These are phyloP conservation scores for Chloris gayana DNA, from an alignment of 176 grass and related monocot genomes.

Conservation along the genomic window DNA sequence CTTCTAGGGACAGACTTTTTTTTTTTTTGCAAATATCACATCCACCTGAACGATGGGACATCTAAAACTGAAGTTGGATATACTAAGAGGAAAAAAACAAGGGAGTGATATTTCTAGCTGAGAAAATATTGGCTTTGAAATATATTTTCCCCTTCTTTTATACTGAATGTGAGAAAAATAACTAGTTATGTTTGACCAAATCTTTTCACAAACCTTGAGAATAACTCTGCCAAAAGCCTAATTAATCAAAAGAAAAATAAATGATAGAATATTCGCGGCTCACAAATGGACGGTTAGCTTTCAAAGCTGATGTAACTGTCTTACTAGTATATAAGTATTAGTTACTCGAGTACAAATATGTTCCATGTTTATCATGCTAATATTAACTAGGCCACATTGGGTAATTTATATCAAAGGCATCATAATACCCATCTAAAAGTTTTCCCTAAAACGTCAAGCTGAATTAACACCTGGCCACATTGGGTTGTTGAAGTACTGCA, in stretches of 20 bases:
- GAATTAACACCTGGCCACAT: constrained; percentile 80
- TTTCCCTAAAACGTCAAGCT: too few species aligned
- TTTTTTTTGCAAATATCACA: background rate
- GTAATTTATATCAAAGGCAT: background rate
- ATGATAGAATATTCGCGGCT: background rate
- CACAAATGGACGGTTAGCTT: background rate
- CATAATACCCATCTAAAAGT: too few species aligned
- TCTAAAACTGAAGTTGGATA: background rate
- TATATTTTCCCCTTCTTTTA: too few species aligned
- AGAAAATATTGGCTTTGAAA: too few species aligned
- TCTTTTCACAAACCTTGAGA: background rate
- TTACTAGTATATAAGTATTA: background rate
- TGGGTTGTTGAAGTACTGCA: constrained; percentile 87
- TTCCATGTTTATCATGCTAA: background rate
- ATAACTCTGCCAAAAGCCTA: background rate
- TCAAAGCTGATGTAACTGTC: background rate
- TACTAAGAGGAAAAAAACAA: background rate
- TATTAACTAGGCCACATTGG: too few species aligned
- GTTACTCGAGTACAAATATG: background rate
- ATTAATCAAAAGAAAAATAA: background rate
- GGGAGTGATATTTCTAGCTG: too few species aligned
- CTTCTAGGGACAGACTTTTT: background rate
- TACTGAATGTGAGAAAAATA: too few species aligned
- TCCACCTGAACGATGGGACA: background rate
- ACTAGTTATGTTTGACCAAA: background rate